A percentile compares a stretch with the other conserved stretches of the same genome.
Evolutionary conservation across 257 asterid species (phyloP).

Genomic region (Cynanchum wilfordii): DNA sequence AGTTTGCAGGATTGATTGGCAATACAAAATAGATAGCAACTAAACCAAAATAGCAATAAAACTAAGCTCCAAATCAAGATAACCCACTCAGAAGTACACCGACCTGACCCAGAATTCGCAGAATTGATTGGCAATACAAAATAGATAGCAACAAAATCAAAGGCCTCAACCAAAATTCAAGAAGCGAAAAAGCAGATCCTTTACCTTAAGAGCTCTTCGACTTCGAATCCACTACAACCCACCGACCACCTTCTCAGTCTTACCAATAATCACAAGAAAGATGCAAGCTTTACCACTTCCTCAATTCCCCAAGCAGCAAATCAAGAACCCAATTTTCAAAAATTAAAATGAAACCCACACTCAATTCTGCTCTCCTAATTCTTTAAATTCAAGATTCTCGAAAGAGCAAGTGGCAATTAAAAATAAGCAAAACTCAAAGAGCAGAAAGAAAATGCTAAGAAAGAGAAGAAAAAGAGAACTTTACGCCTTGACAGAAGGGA

Average conservation of each 20-base stretch:
- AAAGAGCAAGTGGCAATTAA: neutral
- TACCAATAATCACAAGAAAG: neutral
- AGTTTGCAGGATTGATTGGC: neutral
- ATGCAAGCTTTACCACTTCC: neutral
- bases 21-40: neutral
- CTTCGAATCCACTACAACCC: neutral
- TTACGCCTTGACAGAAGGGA: constrained; percentile 16
- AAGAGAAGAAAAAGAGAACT: constrained; percentile 3
- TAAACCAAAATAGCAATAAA: constrained; percentile 1
- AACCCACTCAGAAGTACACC: neutral
- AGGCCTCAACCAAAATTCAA: neutral
- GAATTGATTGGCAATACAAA: neutral
- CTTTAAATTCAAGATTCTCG: neutral
- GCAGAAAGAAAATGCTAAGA: neutral
- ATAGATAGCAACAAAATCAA: neutral
- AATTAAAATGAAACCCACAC: neutral
- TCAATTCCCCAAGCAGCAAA: constrained; percentile 4
- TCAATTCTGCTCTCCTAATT: too few species aligned
- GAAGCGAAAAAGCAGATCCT: constrained; percentile 2
- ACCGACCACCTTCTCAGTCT: neutral
- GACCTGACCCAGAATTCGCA: neutral
- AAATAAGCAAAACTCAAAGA: neutral
- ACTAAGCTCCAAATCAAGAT: neutral
- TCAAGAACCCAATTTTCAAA: neutral
- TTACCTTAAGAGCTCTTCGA: neutral